Percentiles rank a stretch among this genome's conserved stretches.
phyloP scores from a whole-genome alignment of 495 filamentous ascomycete species.

The Penicillium cinerascens region DNA sequence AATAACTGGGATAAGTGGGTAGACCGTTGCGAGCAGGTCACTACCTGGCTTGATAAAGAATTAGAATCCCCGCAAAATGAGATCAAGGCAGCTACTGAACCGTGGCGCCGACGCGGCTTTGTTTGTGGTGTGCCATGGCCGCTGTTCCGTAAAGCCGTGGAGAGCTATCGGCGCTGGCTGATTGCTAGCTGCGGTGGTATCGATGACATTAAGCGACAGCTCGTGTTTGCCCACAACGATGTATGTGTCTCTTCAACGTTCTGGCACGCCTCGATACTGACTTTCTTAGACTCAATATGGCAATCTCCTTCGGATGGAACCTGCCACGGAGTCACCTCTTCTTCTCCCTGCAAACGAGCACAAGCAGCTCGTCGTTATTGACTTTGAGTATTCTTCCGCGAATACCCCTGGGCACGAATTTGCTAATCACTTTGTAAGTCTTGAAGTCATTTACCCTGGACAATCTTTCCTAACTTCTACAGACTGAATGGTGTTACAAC shows the following conservation, averaged over 20 bases:
- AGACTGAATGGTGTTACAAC: conserved; percentile 95
- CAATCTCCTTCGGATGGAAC: conserved; percentile 89
- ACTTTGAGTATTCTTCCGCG: conserved; percentile 96
- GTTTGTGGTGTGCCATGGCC: conserved; percentile 86
- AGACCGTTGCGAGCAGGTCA: conserved; percentile 70
- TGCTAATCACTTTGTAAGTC: conserved; percentile 88
- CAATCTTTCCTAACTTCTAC: conserved; percentile 2
- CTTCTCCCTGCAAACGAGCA: conserved; percentile 87
- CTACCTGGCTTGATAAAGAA: conserved; percentile 71
- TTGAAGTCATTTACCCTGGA: not conserved
- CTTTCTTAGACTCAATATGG: conserved; percentile 85
- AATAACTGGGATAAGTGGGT: conserved; percentile 96
- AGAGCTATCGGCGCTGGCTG: conserved; percentile 75
- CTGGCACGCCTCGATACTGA: conserved; percentile 6
- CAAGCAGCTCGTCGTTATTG: conserved; percentile 93
- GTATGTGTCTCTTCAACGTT: conserved; percentile 47
- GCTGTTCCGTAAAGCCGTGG: conserved; percentile 68
- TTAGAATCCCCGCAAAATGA: conserved; percentile 46
- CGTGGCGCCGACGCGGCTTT: conserved; percentile 66
- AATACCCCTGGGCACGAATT: conserved; percentile 88
- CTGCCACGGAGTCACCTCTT: conserved; percentile 79
- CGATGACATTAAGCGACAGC: conserved; percentile 61
- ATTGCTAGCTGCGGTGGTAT: conserved; percentile 64
- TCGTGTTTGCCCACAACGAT: conserved; percentile 98
- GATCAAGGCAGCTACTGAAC: conserved; percentile 33